These are phyloP conservation scores for Fonsecaea pugnacius DNA, from an alignment of 2,329 filamentous ascomycete genomes.

Conservation along the genomic window DNA sequence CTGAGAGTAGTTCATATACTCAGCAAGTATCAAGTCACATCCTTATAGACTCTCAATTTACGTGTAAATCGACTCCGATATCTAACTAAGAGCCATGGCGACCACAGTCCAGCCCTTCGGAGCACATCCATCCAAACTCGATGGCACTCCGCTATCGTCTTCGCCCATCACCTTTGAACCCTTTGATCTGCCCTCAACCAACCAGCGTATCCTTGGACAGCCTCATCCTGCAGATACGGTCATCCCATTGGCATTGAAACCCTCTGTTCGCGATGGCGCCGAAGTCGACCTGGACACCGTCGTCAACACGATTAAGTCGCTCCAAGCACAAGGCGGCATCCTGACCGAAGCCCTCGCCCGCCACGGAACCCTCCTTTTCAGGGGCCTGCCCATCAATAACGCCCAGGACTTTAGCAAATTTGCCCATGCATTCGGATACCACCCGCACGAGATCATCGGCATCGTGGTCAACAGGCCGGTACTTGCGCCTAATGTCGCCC, in stretches of 20 bases:
- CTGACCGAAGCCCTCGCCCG: constrained; percentile 50
- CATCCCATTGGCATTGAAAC: constrained; percentile 48
- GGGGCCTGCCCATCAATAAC: constrained; percentile 51
- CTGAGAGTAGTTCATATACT: neutral
- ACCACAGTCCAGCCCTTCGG: constrained; percentile 19
- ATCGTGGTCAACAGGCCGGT: constrained; percentile 55
- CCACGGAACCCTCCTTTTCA: constrained; percentile 55
- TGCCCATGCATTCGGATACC: constrained; percentile 55
- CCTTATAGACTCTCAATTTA: neutral
- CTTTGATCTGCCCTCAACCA: constrained; percentile 48
- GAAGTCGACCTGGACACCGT: constrained; percentile 42
- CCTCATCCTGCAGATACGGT: constrained; percentile 47
- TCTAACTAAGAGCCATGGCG: constrained; percentile 14
- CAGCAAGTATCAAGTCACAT: neutral
- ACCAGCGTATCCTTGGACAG: constrained; percentile 48
- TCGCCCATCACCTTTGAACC: constrained; percentile 43
- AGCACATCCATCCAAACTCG: constrained; percentile 33
- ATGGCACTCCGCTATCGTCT: constrained; percentile 28
- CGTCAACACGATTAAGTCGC: constrained; percentile 45
- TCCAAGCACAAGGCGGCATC: constrained; percentile 43
- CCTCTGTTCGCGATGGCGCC: constrained; percentile 37
- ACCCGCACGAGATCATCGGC: constrained; percentile 57
- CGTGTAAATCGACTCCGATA: too few species aligned
- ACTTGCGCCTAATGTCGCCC: constrained; percentile 52
- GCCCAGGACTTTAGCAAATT: constrained; percentile 56